These are phyloP conservation scores for Phyllosticta citriasiana DNA, from an alignment of 2,329 filamentous ascomycete species.

Conservation along the genomic window DNA sequence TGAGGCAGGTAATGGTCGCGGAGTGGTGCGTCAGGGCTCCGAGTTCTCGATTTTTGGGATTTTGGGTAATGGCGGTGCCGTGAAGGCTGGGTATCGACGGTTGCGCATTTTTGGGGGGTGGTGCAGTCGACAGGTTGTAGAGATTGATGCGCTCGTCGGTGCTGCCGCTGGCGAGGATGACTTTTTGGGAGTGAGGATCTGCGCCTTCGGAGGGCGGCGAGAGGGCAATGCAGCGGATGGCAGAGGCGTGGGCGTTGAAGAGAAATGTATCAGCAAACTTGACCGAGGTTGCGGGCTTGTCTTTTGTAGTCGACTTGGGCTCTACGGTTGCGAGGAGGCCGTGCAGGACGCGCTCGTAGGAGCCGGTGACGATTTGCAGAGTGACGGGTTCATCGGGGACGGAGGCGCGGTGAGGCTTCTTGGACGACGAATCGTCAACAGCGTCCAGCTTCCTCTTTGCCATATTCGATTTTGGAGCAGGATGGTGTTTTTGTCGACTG, in stretches of 20 bases:
- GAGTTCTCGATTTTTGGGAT: slow-evolving; percentile 76
- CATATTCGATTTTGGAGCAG: slow-evolving; percentile 14
- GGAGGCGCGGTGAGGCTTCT: slow-evolving; percentile 17
- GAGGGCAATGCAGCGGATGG: slow-evolving; percentile 79
- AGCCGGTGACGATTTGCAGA: slow-evolving; percentile 86
- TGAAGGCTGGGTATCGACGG: slow-evolving; percentile 56
- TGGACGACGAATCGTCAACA: slow-evolving; percentile 13
- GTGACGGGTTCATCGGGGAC: slow-evolving; percentile 20
- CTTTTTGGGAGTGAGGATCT: slow-evolving; percentile 59
- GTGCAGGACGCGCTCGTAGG: slow-evolving; percentile 88
- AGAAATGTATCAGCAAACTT: slow-evolving; percentile 88
- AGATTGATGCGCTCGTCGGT: slow-evolving; percentile 94
- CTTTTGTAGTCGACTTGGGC: neutral
- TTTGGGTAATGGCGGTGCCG: slow-evolving; percentile 68
- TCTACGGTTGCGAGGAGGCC: slow-evolving; percentile 69
- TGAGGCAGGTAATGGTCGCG: slow-evolving; percentile 66
- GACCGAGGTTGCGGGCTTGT: slow-evolving; percentile 24
- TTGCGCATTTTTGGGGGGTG: slow-evolving; percentile 46
- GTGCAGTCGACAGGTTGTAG: slow-evolving; percentile 64
- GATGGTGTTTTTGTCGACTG: neutral
- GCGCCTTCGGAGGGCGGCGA: slow-evolving; percentile 56
- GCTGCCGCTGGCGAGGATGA: slow-evolving; percentile 81
- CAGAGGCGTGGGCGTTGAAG: slow-evolving; percentile 85
- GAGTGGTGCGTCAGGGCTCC: slow-evolving; percentile 81
- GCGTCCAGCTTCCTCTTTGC: slow-evolving; percentile 27